phyloP scores from a whole-genome alignment of 2,329 filamentous ascomycete genomes.

The Zasmidium angulare region DNA sequence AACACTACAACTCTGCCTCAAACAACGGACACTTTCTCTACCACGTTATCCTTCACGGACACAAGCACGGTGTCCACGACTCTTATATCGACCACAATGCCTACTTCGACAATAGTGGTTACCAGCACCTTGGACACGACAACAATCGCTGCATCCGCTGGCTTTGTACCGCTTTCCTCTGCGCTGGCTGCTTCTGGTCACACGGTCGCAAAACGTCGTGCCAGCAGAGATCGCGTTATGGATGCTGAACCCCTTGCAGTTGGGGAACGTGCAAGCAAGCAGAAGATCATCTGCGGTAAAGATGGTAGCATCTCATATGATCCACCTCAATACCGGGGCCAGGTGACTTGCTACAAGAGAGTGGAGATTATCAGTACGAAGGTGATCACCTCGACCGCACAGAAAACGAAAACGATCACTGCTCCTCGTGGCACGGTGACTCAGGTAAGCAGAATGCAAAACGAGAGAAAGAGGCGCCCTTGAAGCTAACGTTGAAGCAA shows the following conservation, averaged over 20 bases:
- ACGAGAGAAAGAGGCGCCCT: neutral
- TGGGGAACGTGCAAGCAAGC: slow-evolving; percentile 6
- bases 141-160: slow-evolving; percentile 10
- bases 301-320: slow-evolving; percentile 16
- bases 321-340: slow-evolving; percentile 15
- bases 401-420: slow-evolving; percentile 10
- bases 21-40: slow-evolving; percentile 14
- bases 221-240: neutral
- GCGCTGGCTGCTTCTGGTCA: slow-evolving; percentile 13
- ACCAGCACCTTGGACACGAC: slow-evolving; percentile 15
- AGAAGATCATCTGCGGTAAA: slow-evolving; percentile 13
- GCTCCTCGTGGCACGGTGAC: slow-evolving; percentile 12
- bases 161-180: slow-evolving; percentile 13
- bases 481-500: neutral
- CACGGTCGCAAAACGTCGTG: slow-evolving; percentile 6
- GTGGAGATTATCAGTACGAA: slow-evolving; percentile 14
- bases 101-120: slow-evolving; percentile 2
- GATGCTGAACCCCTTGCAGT: slow-evolving; percentile 2
- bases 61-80: slow-evolving; percentile 14
- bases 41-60: slow-evolving; percentile 7
- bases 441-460: neutral
- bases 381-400: slow-evolving; percentile 9
- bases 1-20: slow-evolving; percentile 11
- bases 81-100: slow-evolving; percentile 10
- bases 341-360: slow-evolving; percentile 13